Base-by-base conservation (phyloP, 2,329 filamentous ascomycete species). In the Blumeria hordei region DNA sequence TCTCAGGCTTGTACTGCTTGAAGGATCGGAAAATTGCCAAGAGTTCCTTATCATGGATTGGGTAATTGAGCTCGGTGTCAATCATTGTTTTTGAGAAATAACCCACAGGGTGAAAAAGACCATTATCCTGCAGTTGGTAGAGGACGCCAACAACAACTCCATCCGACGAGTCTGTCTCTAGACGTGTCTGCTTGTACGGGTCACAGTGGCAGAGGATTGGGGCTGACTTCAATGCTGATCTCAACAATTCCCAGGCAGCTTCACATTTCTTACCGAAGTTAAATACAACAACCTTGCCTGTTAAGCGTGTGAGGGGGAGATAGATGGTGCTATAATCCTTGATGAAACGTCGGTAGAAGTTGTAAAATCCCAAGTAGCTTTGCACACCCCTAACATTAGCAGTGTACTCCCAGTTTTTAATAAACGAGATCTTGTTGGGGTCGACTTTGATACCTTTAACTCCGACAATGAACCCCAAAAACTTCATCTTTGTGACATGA, bases 401-500 rank as follows among this genome's bases (percentile, higher is more conserved):
- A 16, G 44, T 3, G n/a, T 16, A 16, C 44, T 49, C 10, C 44
- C 44, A 49, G 10, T 49, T 12, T 49, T 49, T 2, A 49, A 49
- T 32, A 11, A 49, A 3, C 18, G 10, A 11, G 10, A 16, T 41
- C 18, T 49, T 49, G 10, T 49, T 5, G 3, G 21, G 44, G 18
- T 49, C 44, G 16, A 49, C 21, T 49, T 16, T 12, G n/a, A 49
- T 54, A 8, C 52, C 36, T 7, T 54, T 10, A 12, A 21, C 32
- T 2, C 36, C 43, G 32, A 54, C 32, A 18, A 54, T 49, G 41
- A 54, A 56, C 28, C 51, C 34, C 14, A 56, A 18, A 41, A 39
- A 56, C 14, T 54, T 55, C 4, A 43, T 55, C 32, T 39, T 28
- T 3, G 6, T 52, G 16, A 55, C 35, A 37, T 52, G 16, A 41